Conservation (phyloP, 2,329 filamentous ascomycete species). For the Aschersonia sp. region DNA sequence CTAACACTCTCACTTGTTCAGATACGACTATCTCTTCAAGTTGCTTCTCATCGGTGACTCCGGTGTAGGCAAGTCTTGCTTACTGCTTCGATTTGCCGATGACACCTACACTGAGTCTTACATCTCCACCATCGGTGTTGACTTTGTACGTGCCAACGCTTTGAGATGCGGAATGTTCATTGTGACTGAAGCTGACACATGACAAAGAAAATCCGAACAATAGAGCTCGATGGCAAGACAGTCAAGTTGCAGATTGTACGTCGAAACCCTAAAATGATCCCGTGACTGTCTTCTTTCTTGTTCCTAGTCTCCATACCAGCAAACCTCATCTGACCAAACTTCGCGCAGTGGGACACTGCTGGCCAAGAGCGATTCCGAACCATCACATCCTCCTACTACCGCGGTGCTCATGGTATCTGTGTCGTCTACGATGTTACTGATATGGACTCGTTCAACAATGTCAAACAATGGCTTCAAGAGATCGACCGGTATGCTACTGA, state of each 20-base stretch:
- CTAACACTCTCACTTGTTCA: constrained; percentile 24
- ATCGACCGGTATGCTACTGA: constrained; percentile 98
- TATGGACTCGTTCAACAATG: constrained; percentile 99
- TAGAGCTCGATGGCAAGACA: constrained; percentile 98
- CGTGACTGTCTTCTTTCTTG: not conserved
- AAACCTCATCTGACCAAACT: not conserved
- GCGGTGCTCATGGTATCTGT: constrained; percentile 96
- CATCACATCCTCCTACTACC: constrained; percentile 99
- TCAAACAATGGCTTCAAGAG: constrained; percentile 99
- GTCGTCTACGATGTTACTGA: constrained; percentile 99
- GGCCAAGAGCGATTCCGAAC: constrained; percentile 99
- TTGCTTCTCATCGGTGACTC: constrained; percentile 99
- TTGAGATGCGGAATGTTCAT: not conserved
- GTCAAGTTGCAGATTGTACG: constrained; percentile 98
- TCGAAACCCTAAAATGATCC: constrained; percentile 6
- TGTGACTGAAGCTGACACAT: constrained; percentile 5
- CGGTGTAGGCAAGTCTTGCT: constrained; percentile 98
- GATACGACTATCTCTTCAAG: constrained; percentile 99
- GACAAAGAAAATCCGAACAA: constrained; percentile 92
- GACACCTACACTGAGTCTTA: constrained; percentile 99
- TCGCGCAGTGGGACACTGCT: constrained; percentile 83
- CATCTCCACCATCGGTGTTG: constrained; percentile 98
- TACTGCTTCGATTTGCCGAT: constrained; percentile 94
- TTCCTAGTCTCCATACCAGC: not conserved
- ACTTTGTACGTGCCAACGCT: constrained; percentile 59